Percentiles rank a stretch among this genome's conserved stretches.
Conservation (phyloP, 2,329 filamentous ascomycete species). For the Bipolaris cookei region DNA sequence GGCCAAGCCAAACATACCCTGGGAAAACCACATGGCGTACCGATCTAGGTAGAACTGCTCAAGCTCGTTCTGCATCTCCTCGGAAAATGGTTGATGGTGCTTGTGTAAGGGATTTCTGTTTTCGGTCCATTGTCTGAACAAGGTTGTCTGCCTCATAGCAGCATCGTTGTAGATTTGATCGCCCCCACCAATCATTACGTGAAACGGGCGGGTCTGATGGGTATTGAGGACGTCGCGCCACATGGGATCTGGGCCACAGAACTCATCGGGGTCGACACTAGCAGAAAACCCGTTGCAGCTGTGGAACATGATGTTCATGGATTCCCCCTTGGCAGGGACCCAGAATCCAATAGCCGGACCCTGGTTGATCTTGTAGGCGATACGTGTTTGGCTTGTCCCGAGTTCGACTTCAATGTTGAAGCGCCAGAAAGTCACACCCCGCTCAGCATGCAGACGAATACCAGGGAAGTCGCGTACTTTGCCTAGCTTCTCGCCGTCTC, state of each 20-base stretch:
- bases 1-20: constrained; percentile 90
- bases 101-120: constrained; percentile 82
- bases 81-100: constrained; percentile 76
- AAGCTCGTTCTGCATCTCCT: constrained; percentile 84
- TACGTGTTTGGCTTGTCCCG: constrained; percentile 74
- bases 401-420: constrained; percentile 96
- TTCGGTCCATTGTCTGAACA: constrained; percentile 84
- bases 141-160: constrained; percentile 73
- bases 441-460: constrained; percentile 80
- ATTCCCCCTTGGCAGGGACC: constrained; percentile 82
- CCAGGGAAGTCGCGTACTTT: constrained; percentile 85
- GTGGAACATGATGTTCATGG: constrained; percentile 99
- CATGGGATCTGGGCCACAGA: constrained; percentile 92
- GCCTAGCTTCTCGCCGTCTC: constrained; percentile 80
- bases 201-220: constrained; percentile 91
- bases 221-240: constrained; percentile 95
- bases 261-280: constrained; percentile 75
- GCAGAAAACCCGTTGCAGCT: constrained; percentile 96
- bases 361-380: constrained; percentile 94
- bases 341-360: constrained; percentile 91
- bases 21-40: constrained; percentile 95
- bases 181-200: constrained; percentile 97
- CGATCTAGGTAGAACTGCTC: constrained; percentile 87
- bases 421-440: constrained; percentile 93
- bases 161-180: constrained; percentile 97